Percentiles rank a stretch among this genome's conserved stretches.
phyloP scores from a whole-genome alignment of 768 basidiomycete genomes.

The Russula sp. region DNA sequence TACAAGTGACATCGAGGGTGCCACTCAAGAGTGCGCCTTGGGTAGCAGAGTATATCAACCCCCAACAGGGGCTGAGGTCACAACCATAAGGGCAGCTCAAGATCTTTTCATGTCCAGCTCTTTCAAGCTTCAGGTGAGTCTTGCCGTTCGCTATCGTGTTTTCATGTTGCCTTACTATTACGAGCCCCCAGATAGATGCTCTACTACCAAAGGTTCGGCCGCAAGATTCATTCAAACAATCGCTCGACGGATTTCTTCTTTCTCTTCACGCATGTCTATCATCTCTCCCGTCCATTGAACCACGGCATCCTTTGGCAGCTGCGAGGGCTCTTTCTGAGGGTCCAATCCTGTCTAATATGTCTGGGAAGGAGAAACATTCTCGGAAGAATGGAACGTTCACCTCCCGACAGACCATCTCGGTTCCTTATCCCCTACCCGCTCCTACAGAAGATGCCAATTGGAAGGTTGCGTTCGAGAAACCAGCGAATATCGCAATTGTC shows the following conservation, averaged over 20 bases:
- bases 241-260: constrained; percentile 62
- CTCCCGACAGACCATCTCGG: constrained; percentile 32
- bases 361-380: constrained; percentile 2
- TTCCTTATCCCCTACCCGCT: constrained; percentile 62
- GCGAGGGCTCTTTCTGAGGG: constrained; percentile 45
- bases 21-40: neutral
- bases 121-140: constrained; percentile 74
- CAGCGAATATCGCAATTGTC: constrained; percentile 65
- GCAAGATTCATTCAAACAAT: constrained; percentile 46
- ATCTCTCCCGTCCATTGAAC: constrained; percentile 46
- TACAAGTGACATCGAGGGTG: neutral
- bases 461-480: constrained; percentile 77
- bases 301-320: constrained; percentile 62
- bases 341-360: constrained; percentile 22
- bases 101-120: constrained; percentile 70
- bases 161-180: constrained; percentile 14
- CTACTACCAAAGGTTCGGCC: constrained; percentile 71
- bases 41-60: constrained; percentile 35
- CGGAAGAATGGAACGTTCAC: neutral
- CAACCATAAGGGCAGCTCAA: constrained; percentile 62
- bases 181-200: constrained; percentile 56
- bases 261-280: constrained; percentile 59
- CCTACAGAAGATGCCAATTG: constrained; percentile 79
- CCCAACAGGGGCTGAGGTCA: constrained; percentile 64
- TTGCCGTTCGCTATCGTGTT: no score